Conservation (phyloP, 768 basidiomycete genomes). For the Calvatia gigantea region DNA sequence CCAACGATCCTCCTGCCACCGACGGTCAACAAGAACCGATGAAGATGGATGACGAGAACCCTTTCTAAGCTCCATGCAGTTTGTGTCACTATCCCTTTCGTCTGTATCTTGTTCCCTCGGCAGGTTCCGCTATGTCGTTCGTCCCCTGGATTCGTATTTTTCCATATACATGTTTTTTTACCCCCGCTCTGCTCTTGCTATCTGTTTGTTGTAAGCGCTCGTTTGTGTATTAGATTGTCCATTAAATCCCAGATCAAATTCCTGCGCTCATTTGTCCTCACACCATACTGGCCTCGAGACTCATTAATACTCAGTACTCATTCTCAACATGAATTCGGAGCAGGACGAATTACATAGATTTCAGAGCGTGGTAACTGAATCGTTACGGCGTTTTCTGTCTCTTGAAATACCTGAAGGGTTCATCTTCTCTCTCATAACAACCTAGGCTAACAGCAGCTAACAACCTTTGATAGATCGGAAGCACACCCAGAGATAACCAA, state of each 20-base stretch:
- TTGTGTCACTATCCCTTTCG: conserved; percentile 10
- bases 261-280: conserved; percentile 23
- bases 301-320: no score
- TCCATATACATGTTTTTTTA: conserved; percentile 6
- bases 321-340: neutral
- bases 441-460: neutral
- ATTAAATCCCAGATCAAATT: conserved; percentile 18
- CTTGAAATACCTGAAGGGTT: neutral
- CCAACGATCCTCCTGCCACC: conserved; percentile 1
- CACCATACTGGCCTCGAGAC: no score
- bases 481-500: neutral
- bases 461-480: neutral
- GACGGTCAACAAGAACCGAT: conserved; percentile 19
- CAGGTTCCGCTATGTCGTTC: conserved; percentile 8
- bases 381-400: neutral
- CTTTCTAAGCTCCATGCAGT: conserved; percentile 44
- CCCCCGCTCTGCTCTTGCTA: conserved; percentile 11
- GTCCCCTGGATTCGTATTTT: neutral
- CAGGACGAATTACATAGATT: conserved; percentile 4
- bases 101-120: neutral
- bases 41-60: conserved; percentile 60
- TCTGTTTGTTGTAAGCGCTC: conserved; percentile 22
- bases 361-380: neutral
- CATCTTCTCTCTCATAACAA: neutral
- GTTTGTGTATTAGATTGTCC: conserved; percentile 20